Evolutionary conservation across 208 protist species (phyloP), one percentile per base, ranked within the genome.

Genomic region (Hexamita inflata): DNA sequence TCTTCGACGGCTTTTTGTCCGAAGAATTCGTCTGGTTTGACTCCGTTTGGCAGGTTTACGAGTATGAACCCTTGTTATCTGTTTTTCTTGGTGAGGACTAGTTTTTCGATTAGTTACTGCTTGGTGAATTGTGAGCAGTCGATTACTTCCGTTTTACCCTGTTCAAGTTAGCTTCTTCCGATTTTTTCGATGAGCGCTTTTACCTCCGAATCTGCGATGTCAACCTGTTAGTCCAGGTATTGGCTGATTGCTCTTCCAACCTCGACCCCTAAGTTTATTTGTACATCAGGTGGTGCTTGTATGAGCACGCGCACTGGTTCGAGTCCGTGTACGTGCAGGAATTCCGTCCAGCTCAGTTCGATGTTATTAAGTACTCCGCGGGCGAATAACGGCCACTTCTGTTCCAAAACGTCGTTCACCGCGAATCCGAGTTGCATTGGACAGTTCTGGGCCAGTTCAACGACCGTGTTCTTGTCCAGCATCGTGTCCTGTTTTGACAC

Each of bases 361-460:
- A 70, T 13, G 35, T 70, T 70, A 45, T 70, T 34, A 70, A 70
- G n/a, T 28, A 70, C 26, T 7, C 64, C 64, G 2, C 64, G n/a
- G n/a, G 64, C 64, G 38, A 70, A 70, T 19, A 70, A n/a, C 15
- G 64, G 64, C 24, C 26, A 70, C 35, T 70, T 70, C 32, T 4
- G 19, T 9, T n/a, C 15, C 38, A 70, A 34, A 32, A 70, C 15
- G 9, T 70, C 64, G 40, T 45, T 70, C 11, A 4, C 11, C 19
- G 64, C 64, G 40, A 70, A 70, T 40, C 64, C 64, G 4, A 45
- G 38, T 11, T 45, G 9, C 64, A 70, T 57, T n/a, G 64, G 64
- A 49, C 4, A 13, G 38, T 70, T 38, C 24, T 30, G 11, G 30
- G 35, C 9, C 9, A 70, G 38, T n/a, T 70, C 64, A 45, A n/a